Percentiles rank a stretch among this genome's conserved stretches.
Evolutionary conservation across 2,329 filamentous ascomycete species (phyloP).

Genomic region (Lomentospora prolificans): DNA sequence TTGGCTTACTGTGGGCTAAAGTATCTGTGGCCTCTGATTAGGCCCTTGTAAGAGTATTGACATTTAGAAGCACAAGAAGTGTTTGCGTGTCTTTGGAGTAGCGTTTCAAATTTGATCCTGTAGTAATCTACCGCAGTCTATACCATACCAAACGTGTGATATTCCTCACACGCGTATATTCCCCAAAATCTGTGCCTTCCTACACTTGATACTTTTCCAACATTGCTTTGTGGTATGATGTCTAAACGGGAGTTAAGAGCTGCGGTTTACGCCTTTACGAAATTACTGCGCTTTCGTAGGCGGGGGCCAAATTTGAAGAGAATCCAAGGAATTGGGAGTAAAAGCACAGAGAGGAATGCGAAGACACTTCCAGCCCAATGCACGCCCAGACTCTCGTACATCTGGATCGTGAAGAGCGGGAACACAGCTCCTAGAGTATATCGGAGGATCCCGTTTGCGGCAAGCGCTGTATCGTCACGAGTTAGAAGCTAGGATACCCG

Average conservation of each 20-base stretch:
- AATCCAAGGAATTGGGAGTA: conserved; percentile 15
- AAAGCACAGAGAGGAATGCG: conserved; percentile 12
- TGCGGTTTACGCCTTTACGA: not conserved
- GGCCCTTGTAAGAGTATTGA: not conserved
- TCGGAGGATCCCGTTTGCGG: conserved; percentile 33
- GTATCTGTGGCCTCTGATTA: not conserved
- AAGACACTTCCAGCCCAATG: conserved; percentile 14
- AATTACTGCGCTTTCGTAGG: not conserved
- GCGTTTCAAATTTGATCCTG: not conserved
- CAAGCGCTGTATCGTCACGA: too few species aligned
- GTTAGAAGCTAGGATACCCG: too few species aligned
- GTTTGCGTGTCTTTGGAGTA: not conserved
- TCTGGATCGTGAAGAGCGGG: conserved; percentile 31
- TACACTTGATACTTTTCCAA: too few species aligned
- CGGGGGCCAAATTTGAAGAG: conserved; percentile 9
- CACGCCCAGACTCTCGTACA: conserved; percentile 11
- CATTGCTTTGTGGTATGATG: too few species aligned
- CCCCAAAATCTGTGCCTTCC: too few species aligned
- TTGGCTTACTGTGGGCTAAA: not conserved
- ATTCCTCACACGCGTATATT: too few species aligned
- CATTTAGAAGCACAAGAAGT: not conserved
- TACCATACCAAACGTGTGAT: too few species aligned
- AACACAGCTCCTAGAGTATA: conserved; percentile 31
- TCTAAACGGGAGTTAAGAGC: too few species aligned
- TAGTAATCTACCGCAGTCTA: not conserved